Base-by-base conservation (phyloP, 2,329 filamentous ascomycete species). In the Geosmithia morbida region DNA sequence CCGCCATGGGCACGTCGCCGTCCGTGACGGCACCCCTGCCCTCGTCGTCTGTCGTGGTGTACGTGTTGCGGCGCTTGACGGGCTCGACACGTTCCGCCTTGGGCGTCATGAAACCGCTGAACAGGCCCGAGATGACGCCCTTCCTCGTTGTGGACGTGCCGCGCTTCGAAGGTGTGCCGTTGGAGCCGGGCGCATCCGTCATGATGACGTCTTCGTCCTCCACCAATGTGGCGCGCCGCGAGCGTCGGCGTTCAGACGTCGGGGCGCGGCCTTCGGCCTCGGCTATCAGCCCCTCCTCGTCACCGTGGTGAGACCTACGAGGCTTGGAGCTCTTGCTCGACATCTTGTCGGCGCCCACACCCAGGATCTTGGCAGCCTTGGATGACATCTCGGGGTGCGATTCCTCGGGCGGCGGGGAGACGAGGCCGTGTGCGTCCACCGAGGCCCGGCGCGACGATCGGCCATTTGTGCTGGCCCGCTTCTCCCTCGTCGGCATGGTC, bases 341-440 rank as follows among this genome's bases (percentile, higher is more conserved):
- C 42, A 57, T 58, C 14, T 63, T 60, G 41, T 69, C 69, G 33
- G 6, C 55, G 67, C 87, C 78, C 20, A 75, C 54, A 67, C 88
- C 78, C 2, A 92, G 78, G 46, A 90, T 65, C 62, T 81, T 88
- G 30, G 86, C 85, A 26, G 86, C 87, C 63, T 94, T 94, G 43
- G 79, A 74, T 7, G 81, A 74, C 58, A 87, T 74, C 46, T 77
- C 75, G 2, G 72, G 72, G 41, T 71, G 66, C 30, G 83, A 77
- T 29, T 88, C 86, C 14, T 37, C 33, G 2, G 83, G 79, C 8
- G 85, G 83, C 3, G 86, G 85, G 18, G 85, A 86, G 43, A 77
- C 71, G 50, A 89, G 68, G 7, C 79, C 83, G 51, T 71, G 70
- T 26, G 68, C 74, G 47, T 87, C 84, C 16, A 83, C 64, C 1